Evolutionary conservation across 208 protist species (phyloP).

Genomic region (Trypanosoma mega): DNA sequence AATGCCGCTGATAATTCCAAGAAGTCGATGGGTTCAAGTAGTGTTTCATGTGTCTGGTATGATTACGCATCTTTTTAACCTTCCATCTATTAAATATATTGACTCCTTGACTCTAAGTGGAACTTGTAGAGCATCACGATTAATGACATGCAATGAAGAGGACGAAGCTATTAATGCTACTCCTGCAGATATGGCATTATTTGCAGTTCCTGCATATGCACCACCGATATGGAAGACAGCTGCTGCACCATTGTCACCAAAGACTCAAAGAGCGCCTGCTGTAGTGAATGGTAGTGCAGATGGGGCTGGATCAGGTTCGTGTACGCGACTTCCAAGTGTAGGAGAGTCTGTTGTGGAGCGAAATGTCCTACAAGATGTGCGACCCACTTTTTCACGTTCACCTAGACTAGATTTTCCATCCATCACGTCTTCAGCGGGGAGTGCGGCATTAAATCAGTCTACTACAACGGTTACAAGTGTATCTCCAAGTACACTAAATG

Average conservation of each 20-base stretch:
- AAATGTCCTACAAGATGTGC: neutral
- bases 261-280: constrained; percentile 8
- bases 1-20: constrained; percentile 74
- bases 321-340: neutral
- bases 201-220: constrained; percentile 80
- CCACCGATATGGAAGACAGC: constrained; percentile 74
- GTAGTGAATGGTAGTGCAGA: neutral
- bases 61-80: constrained; percentile 50
- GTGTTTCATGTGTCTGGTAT: constrained; percentile 81
- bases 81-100: constrained; percentile 59
- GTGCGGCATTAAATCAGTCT: neutral
- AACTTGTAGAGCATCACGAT: constrained; percentile 35
- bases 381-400: neutral
- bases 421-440: neutral
- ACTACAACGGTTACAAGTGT: neutral
- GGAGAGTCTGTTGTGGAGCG: neutral
- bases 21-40: constrained; percentile 83
- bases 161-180: constrained; percentile 64
- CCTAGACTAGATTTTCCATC: constrained; percentile 3
- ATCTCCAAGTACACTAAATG: neutral
- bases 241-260: neutral
- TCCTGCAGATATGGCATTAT: constrained; percentile 63
- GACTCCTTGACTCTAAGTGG: constrained; percentile 63
- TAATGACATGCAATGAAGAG: constrained; percentile 67
- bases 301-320: neutral